phyloP scores from a whole-genome alignment of 192 early-diverging fungal species.

The Coemansia sp. region DNA sequence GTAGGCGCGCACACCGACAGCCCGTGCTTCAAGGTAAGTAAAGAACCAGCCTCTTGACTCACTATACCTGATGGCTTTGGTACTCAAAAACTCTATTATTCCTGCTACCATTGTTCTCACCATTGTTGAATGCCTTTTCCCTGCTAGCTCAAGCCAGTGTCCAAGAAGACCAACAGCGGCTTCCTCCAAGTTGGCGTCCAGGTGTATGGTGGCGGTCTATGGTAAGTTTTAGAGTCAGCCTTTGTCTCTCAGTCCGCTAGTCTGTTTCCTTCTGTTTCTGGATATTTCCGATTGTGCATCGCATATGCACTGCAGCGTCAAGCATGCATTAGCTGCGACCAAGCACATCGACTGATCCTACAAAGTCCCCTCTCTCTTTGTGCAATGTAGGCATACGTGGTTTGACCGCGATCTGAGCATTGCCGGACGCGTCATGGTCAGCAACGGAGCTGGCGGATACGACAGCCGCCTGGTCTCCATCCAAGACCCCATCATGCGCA shows the following conservation, averaged over 20 bases:
- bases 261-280: neutral
- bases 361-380: neutral
- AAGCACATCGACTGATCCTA: neutral
- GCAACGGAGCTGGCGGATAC: slow-evolving; percentile 65
- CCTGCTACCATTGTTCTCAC: neutral
- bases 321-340: neutral
- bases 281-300: neutral
- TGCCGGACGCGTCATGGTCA: slow-evolving; percentile 90
- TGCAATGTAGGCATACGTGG: slow-evolving; percentile 83
- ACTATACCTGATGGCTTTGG: neutral
- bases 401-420: slow-evolving; percentile 97
- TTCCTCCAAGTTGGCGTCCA: slow-evolving; percentile 92
- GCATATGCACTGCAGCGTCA: neutral
- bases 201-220: slow-evolving; percentile 94
- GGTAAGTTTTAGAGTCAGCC: slow-evolving; percentile 46
- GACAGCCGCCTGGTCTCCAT: slow-evolving; percentile 76
- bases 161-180: slow-evolving; percentile 81
- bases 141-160: slow-evolving; percentile 84
- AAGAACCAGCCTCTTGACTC: neutral
- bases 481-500: slow-evolving; percentile 85
- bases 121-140: neutral
- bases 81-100: neutral
- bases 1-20: slow-evolving; percentile 97
- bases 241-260: neutral
- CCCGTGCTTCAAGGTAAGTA: slow-evolving; percentile 76